Conservation (phyloP, 2,329 filamentous ascomycete genomes). For the Penicillium freii region DNA sequence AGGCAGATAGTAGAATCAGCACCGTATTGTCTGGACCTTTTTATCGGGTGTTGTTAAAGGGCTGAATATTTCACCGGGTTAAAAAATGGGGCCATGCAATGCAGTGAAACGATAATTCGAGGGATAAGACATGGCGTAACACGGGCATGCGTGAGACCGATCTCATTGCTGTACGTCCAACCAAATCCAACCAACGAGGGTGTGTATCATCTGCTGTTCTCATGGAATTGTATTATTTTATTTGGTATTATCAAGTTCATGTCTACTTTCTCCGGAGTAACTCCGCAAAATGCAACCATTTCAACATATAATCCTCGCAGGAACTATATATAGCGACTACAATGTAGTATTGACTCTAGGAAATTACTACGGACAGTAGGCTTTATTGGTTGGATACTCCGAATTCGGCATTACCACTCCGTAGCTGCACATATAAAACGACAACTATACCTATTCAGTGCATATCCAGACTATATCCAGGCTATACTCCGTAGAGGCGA, state of each 20-base stretch:
- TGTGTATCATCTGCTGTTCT: too few species aligned
- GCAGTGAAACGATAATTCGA: not conserved
- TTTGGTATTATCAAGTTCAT: not conserved
- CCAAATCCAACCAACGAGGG: not conserved
- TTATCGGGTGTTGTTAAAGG: too few species aligned
- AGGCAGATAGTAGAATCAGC: not conserved
- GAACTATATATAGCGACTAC: too few species aligned
- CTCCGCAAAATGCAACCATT: not conserved
- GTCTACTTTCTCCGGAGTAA: not conserved
- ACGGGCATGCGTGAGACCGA: not conserved
- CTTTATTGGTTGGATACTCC: not conserved
- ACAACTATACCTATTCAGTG: not conserved
- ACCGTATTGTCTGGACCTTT: not conserved
- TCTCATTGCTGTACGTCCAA: not conserved
- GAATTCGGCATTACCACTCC: not conserved
- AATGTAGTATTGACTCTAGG: not conserved
- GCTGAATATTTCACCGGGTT: not conserved
- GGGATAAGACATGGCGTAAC: not conserved
- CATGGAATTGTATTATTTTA: too few species aligned
- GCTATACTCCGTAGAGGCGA: not conserved
- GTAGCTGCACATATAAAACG: not conserved
- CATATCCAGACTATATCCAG: not conserved
- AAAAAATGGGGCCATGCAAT: not conserved
- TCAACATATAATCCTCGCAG: not conserved
- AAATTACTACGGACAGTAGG: not conserved